A percentile compares a stretch with the other conserved stretches of the same genome.
Evolutionary conservation across 1,284 basidiomycete species (phyloP).

Genomic region (Ustilago shanxiensis): DNA sequence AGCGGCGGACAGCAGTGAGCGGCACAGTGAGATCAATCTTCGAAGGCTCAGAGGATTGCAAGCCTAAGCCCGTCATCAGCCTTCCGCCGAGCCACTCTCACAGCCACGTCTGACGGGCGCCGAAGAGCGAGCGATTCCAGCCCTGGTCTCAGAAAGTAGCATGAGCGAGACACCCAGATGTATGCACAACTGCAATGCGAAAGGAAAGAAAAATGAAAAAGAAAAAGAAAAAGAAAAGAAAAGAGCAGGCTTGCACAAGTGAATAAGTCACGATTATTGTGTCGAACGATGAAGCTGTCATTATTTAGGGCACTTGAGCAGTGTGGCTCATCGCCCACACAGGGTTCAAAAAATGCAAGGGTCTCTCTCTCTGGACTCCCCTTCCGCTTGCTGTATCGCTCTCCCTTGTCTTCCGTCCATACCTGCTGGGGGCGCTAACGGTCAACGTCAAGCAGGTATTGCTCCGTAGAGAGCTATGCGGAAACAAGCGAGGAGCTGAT

Average conservation of each 20-base stretch:
- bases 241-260: slow-evolving; percentile 15
- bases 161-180: slow-evolving; percentile 16
- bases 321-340: slow-evolving; percentile 19
- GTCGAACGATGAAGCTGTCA: background rate
- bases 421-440: background rate
- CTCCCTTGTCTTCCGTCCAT: background rate
- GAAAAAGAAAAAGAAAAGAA: background rate
- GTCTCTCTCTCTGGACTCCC: background rate
- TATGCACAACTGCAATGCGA: background rate
- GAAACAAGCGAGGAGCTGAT: background rate
- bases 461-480: background rate
- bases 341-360: slow-evolving; percentile 13
- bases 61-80: background rate
- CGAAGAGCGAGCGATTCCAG: slow-evolving; percentile 20
- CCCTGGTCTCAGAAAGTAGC: slow-evolving; percentile 22
- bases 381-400: background rate
- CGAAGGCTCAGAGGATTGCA: background rate
- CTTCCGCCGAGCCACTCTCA: slow-evolving; percentile 11
- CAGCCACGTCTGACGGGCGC: slow-evolving; percentile 24
- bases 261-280: slow-evolving; percentile 3
- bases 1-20: slow-evolving; percentile 1
- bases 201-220: background rate
- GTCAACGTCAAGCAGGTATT: background rate
- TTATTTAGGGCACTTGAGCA: background rate
- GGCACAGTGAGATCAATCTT: background rate